Percentiles rank a stretch among this genome's conserved stretches.
Conservation (phyloP, 2,329 filamentous ascomycete species). For the Geosmithia morbida region DNA sequence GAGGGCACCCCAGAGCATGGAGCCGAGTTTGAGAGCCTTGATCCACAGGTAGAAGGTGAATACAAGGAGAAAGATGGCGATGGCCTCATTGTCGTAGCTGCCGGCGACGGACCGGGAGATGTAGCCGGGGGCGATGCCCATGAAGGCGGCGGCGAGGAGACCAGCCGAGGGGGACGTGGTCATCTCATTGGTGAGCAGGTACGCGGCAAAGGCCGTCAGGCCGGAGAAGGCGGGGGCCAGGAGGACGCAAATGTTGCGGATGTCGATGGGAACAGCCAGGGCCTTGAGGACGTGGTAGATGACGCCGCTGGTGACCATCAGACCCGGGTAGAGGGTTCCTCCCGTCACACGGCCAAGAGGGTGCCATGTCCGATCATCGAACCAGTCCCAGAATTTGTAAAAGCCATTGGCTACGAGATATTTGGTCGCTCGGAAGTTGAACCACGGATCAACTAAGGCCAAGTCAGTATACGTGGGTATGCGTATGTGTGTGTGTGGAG, state of each 20-base stretch:
- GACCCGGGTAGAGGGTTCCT: conserved; percentile 93
- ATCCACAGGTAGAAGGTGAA: conserved; percentile 99
- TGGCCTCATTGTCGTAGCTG: conserved; percentile 98
- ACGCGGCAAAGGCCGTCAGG: conserved; percentile 81
- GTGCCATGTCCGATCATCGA: conserved; percentile 99
- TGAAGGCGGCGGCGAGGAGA: conserved; percentile 85
- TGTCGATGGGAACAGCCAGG: conserved; percentile 86
- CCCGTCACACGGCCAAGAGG: conserved; percentile 95
- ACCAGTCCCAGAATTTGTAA: conserved; percentile 99
- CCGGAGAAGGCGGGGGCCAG: conserved; percentile 91
- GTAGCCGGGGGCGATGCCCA: conserved; percentile 95
- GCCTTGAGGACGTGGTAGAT: conserved; percentile 91
- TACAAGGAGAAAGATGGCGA: conserved; percentile 95
- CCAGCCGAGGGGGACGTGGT: conserved; percentile 88
- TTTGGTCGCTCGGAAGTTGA: conserved; percentile 98
- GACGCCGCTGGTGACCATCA: conserved; percentile 96
- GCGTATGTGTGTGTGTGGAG: neutral
- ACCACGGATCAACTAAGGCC: conserved; percentile 87
- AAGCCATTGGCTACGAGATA: conserved; percentile 95
- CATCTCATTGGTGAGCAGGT: conserved; percentile 96
- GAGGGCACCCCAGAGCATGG: conserved; percentile 89
- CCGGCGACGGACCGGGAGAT: conserved; percentile 96
- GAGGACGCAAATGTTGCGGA: conserved; percentile 95
- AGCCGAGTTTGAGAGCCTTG: conserved; percentile 92
- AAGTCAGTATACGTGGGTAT: conserved; percentile 10